Conservation (phyloP, 179 eudicot genomes). For the Beta macrorhiza region DNA sequence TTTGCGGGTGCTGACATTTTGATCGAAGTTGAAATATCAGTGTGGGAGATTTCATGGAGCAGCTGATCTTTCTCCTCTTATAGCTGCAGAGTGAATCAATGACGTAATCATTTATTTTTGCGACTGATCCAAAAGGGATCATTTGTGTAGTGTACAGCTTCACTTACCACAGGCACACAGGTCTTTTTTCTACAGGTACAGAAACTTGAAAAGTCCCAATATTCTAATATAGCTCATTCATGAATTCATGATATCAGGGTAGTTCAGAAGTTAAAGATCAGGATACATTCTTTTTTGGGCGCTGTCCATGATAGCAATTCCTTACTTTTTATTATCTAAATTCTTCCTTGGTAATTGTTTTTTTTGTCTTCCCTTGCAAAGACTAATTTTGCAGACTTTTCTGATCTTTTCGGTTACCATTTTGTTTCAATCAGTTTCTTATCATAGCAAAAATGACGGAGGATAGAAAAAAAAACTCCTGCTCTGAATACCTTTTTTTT, state of each 20-base stretch:
- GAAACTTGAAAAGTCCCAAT: conserved; percentile 14
- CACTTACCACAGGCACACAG: conserved; percentile 31
- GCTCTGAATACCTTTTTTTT: background rate
- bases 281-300: conserved; percentile 9
- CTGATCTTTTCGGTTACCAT: background rate
- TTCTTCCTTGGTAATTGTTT: background rate
- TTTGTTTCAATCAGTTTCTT: background rate
- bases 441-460: background rate
- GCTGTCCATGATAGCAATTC: conserved; percentile 20
- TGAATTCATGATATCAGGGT: conserved; percentile 12
- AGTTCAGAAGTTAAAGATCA: conserved; percentile 12
- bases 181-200: conserved; percentile 29
- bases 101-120: conserved; percentile 12
- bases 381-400: background rate
- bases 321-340: background rate
- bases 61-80: background rate
- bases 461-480: background rate
- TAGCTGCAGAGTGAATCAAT: conserved; percentile 6
- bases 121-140: conserved; percentile 24
- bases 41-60: conserved; percentile 6
- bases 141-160: conserved; percentile 35
- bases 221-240: conserved; percentile 1
- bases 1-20: conserved; percentile 11
- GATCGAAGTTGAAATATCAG: conserved; percentile 8
- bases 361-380: background rate